These are phyloP conservation scores for Brassica rapa DNA, from an alignment of 345 rosid species.

Conservation along the genomic window DNA sequence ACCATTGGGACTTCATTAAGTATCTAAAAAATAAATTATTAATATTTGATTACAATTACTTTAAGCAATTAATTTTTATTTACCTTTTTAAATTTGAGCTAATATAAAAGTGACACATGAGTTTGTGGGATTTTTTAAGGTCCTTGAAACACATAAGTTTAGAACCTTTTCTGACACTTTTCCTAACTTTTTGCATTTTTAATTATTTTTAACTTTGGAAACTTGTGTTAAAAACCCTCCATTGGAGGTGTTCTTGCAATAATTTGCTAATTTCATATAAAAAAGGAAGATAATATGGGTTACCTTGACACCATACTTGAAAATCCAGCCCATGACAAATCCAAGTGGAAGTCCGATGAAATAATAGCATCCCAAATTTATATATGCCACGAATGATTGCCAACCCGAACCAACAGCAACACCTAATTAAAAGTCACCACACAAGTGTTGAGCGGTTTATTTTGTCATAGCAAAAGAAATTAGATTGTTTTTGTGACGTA, in stretches of 20 bases:
- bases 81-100: too few relatives aligned
- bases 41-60: too few relatives aligned
- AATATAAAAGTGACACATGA: too few relatives aligned
- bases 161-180: too few relatives aligned
- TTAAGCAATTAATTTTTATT: too few relatives aligned
- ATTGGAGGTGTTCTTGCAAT: not conserved
- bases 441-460: not conserved
- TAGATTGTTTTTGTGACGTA: slow-evolving; percentile 18
- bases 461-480: not conserved
- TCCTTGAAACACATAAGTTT: too few relatives aligned
- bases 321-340: slow-evolving; percentile 55
- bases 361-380: slow-evolving; percentile 72
- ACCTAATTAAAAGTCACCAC: slow-evolving; percentile 40
- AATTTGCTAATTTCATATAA: not conserved
- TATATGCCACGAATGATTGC: slow-evolving; percentile 65
- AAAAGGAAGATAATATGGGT: not conserved
- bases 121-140: too few relatives aligned
- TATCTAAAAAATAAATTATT: too few relatives aligned
- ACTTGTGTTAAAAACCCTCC: too few relatives aligned
- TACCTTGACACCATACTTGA: slow-evolving; percentile 45
- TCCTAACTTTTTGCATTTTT: too few relatives aligned
- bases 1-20: too few relatives aligned
- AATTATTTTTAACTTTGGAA: too few relatives aligned
- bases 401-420: slow-evolving; percentile 84
- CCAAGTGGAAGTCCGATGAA: slow-evolving; percentile 70